Evolutionary conservation across 352 stramenopile species (phyloP).

Genomic region (Elongisporangium senticosum): DNA sequence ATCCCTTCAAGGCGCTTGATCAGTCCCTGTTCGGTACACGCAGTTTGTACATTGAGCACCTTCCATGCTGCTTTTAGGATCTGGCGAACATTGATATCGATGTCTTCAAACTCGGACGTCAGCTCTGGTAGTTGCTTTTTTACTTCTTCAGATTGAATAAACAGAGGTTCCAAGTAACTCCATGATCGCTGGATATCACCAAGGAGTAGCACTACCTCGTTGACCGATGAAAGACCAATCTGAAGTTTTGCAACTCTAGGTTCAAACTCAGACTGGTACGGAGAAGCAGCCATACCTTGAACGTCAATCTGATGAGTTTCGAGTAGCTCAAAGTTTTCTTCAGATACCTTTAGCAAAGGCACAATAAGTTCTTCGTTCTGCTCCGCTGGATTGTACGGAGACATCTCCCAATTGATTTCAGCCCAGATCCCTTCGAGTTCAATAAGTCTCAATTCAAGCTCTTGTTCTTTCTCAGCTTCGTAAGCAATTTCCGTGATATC

Average conservation of each 20-base stretch:
- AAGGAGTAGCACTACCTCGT: slow-evolving; percentile 93
- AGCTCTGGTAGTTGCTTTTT: slow-evolving; percentile 94
- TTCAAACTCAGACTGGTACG: slow-evolving; percentile 95
- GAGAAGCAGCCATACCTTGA: slow-evolving; percentile 94
- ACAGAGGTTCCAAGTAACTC: slow-evolving; percentile 95
- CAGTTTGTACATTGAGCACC: slow-evolving; percentile 86
- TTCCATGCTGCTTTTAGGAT: slow-evolving; percentile 85
- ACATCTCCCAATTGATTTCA: slow-evolving; percentile 93
- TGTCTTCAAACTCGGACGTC: slow-evolving; percentile 91
- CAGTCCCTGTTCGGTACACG: slow-evolving; percentile 87
- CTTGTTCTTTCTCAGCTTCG: slow-evolving; percentile 95
- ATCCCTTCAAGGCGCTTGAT: slow-evolving; percentile 90
- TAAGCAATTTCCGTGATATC: slow-evolving; percentile 97
- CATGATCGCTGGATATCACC: slow-evolving; percentile 94
- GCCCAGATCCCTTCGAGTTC: slow-evolving; percentile 90
- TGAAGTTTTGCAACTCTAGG: slow-evolving; percentile 87
- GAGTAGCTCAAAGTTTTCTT: slow-evolving; percentile 96
- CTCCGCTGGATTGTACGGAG: slow-evolving; percentile 78
- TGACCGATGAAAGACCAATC: slow-evolving; percentile 77
- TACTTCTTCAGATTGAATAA: slow-evolving; percentile 95
- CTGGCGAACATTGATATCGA: slow-evolving; percentile 89
- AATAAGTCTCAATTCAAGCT: slow-evolving; percentile 90
- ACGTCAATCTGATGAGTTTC: slow-evolving; percentile 96
- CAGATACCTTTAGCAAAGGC: slow-evolving; percentile 87
- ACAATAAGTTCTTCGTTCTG: slow-evolving; percentile 77